Evolutionary conservation across 2,329 filamentous ascomycete species (phyloP).

Genomic region (Diaporthe capsici): DNA sequence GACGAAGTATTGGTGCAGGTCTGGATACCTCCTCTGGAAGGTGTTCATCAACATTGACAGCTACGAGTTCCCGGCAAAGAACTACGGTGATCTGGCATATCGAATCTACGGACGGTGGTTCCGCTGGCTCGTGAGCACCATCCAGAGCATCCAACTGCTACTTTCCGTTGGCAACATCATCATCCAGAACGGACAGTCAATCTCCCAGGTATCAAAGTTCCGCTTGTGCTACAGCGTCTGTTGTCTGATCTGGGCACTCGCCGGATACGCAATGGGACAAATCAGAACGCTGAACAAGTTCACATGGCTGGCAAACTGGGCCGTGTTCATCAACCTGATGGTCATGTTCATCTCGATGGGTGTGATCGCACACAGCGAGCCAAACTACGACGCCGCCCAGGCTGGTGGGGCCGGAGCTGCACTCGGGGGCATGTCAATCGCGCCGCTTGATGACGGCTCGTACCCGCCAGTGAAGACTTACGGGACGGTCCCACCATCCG

Average conservation of each 20-base stretch:
- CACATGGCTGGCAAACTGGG: constrained; percentile 66
- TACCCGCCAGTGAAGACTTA: constrained; percentile 54
- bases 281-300: constrained; percentile 67
- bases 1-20: constrained; percentile 2
- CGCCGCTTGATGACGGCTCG: constrained; percentile 49
- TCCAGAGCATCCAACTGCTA: constrained; percentile 61
- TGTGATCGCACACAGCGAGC: constrained; percentile 61
- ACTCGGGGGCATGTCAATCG: constrained; percentile 46
- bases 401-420: constrained; percentile 47
- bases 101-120: constrained; percentile 58
- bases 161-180: constrained; percentile 65
- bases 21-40: constrained; percentile 58
- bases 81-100: constrained; percentile 62
- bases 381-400: constrained; percentile 58
- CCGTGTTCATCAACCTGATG: constrained; percentile 67
- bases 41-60: constrained; percentile 59
- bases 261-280: constrained; percentile 66
- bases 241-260: constrained; percentile 61
- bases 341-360: constrained; percentile 69
- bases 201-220: constrained; percentile 65
- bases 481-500: constrained; percentile 54
- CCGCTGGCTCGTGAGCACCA: constrained; percentile 61
- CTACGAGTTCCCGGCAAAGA: constrained; percentile 59
- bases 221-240: constrained; percentile 66
- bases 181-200: constrained; percentile 64